A percentile compares a stretch with the other conserved stretches of the same genome.
phyloP scores from a whole-genome alignment of 306 rosid genomes.

The Potentilla sterilis region DNA sequence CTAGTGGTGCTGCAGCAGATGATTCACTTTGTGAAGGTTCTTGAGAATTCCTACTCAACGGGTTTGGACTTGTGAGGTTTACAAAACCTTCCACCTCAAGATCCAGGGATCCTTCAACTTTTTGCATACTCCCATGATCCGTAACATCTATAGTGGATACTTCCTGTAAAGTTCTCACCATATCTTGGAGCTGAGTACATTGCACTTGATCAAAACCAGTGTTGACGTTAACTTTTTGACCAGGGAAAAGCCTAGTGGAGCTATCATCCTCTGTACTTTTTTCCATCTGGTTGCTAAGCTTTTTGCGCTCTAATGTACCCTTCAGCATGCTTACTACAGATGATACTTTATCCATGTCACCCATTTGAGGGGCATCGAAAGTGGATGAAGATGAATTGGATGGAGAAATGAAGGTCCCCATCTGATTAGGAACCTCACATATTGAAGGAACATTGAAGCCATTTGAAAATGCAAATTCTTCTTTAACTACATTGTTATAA shows the following conservation, averaged over 20 bases:
- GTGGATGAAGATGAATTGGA: slow-evolving; percentile 74
- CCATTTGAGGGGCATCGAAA: slow-evolving; percentile 52
- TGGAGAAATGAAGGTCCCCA: slow-evolving; percentile 67
- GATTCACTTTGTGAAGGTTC: slow-evolving; percentile 96
- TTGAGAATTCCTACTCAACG: slow-evolving; percentile 51
- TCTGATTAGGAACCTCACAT: slow-evolving; percentile 56
- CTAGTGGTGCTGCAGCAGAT: slow-evolving; percentile 83
- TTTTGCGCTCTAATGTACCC: slow-evolving; percentile 82
- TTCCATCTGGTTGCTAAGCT: slow-evolving; percentile 47
- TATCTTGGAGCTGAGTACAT: slow-evolving; percentile 45
- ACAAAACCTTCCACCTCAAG: slow-evolving; percentile 59
- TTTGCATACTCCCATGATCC: slow-evolving; percentile 39
- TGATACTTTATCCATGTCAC: slow-evolving; percentile 75
- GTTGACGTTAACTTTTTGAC: slow-evolving; percentile 47
- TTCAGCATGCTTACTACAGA: slow-evolving; percentile 88
- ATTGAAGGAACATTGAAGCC: slow-evolving; percentile 46
- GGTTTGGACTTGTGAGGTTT: slow-evolving; percentile 51
- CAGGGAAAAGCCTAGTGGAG: slow-evolving; percentile 36
- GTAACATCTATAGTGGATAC: slow-evolving; percentile 44
- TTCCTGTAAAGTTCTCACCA: slow-evolving; percentile 42
- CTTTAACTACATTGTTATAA: slow-evolving; percentile 37
- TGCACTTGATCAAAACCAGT: slow-evolving; percentile 45
- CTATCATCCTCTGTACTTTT: slow-evolving; percentile 48
- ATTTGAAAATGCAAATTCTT: slow-evolving; percentile 48
- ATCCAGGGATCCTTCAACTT: slow-evolving; percentile 52